These are phyloP conservation scores for Erythrophleum ivorense DNA, from an alignment of 331 rosid species.

Conservation along the genomic window DNA sequence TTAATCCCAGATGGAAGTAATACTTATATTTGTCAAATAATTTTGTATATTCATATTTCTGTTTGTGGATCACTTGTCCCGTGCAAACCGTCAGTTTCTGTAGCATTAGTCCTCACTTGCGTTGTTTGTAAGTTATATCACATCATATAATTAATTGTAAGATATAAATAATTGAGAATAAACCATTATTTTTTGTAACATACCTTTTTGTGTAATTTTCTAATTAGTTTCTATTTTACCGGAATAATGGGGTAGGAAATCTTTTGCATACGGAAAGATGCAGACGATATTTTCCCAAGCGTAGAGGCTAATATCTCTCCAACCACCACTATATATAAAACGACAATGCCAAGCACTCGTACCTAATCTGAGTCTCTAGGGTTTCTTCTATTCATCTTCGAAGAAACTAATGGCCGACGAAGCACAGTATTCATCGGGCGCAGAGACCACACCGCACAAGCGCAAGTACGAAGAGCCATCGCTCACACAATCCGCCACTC, in stretches of 20 bases:
- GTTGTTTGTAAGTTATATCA: not conserved
- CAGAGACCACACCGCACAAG: conserved; percentile 59
- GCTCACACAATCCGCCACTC: conserved; percentile 40
- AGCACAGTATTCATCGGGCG: conserved; percentile 71
- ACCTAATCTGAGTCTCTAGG: conserved; percentile 38
- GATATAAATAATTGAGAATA: not conserved
- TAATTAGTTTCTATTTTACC: not conserved
- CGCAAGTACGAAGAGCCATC: conserved; percentile 81
- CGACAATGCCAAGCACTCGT: not conserved
- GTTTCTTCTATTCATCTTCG: conserved; percentile 22
- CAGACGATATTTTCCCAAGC: not conserved
- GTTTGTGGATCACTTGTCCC: too few relatives aligned
- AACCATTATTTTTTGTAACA: not conserved
- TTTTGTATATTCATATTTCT: not conserved
- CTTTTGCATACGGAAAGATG: not conserved
- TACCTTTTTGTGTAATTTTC: too few relatives aligned
- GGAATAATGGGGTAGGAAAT: not conserved
- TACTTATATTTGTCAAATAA: too few relatives aligned
- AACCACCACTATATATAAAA: conserved; percentile 11
- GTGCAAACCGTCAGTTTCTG: too few relatives aligned
- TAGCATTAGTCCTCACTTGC: not conserved
- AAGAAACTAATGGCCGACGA: conserved; percentile 79
- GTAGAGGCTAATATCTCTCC: not conserved
- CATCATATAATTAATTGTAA: not conserved
- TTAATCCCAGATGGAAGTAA: not conserved